Conservation (phyloP, 306 rosid species). For the Arachis hypogaea region DNA sequence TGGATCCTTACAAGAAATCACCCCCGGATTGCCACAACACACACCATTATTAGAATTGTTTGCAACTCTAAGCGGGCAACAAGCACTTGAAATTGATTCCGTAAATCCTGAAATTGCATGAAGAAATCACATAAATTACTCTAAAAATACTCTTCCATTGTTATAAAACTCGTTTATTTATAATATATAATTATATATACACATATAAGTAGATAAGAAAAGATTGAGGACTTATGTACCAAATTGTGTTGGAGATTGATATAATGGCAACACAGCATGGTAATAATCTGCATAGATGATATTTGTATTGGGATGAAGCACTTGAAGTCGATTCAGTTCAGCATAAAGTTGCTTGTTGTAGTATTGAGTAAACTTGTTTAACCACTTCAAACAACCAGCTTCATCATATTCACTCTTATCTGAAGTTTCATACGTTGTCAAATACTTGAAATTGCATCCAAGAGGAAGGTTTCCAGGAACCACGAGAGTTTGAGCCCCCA, state of each 20-base stretch:
- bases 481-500: conserved; percentile 51
- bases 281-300: conserved; percentile 59
- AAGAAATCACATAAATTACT: background rate
- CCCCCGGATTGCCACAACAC: conserved; percentile 22
- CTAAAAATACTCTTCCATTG: too few species aligned
- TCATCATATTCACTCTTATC: conserved; percentile 40
- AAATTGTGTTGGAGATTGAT: conserved; percentile 33
- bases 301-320: conserved; percentile 34
- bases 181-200: too few species aligned
- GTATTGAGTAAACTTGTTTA: conserved; percentile 46
- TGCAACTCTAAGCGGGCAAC: conserved; percentile 43
- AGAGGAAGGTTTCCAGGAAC: conserved; percentile 57
- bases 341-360: conserved; percentile 47
- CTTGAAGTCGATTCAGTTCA: conserved; percentile 37
- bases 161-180: too few species aligned
- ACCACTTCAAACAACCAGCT: conserved; percentile 52
- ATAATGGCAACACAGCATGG: conserved; percentile 45
- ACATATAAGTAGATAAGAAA: background rate
- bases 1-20: conserved; percentile 47
- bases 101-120: conserved; percentile 42
- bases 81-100: background rate
- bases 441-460: conserved; percentile 41
- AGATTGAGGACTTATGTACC: conserved; percentile 33
- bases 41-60: conserved; percentile 37
- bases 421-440: conserved; percentile 36